These are phyloP conservation scores for Cucumis melo DNA, from an alignment of 306 rosid genomes.

Conservation along the genomic window DNA sequence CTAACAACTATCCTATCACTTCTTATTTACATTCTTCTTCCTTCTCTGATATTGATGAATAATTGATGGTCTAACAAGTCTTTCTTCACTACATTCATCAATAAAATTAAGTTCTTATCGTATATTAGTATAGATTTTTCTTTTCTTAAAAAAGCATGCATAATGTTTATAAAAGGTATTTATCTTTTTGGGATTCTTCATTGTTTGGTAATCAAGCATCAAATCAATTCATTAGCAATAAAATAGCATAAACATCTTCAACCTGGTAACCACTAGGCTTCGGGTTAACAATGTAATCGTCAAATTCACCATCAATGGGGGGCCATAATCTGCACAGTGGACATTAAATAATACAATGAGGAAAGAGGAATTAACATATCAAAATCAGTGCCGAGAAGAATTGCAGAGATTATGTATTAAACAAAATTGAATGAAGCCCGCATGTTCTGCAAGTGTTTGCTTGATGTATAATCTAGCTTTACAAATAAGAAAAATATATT, in stretches of 20 bases:
- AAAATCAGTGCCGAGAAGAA: background rate
- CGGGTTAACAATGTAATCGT: constrained; percentile 91
- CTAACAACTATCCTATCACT: too few species aligned
- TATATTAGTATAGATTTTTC: background rate
- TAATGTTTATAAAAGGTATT: background rate
- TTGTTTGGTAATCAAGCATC: background rate
- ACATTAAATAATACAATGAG: background rate
- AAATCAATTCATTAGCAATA: background rate
- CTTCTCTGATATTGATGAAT: too few species aligned
- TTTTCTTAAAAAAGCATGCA: background rate
- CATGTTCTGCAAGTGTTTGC: background rate
- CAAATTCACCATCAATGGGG: constrained; percentile 94
- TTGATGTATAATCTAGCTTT: background rate
- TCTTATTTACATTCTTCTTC: too few species aligned
- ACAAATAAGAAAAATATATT: background rate
- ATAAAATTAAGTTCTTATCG: background rate
- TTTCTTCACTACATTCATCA: background rate
- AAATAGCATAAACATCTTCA: constrained; percentile 9
- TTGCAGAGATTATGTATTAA: background rate
- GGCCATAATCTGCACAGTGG: constrained; percentile 57
- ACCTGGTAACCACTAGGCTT: constrained; percentile 99
- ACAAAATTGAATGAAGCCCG: background rate
- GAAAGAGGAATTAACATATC: background rate
- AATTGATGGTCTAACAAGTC: too few species aligned
- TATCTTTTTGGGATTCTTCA: background rate